These are phyloP conservation scores for Beauveria bassiana DNA, from an alignment of 2,329 filamentous ascomycete genomes.

Conservation along the genomic window DNA sequence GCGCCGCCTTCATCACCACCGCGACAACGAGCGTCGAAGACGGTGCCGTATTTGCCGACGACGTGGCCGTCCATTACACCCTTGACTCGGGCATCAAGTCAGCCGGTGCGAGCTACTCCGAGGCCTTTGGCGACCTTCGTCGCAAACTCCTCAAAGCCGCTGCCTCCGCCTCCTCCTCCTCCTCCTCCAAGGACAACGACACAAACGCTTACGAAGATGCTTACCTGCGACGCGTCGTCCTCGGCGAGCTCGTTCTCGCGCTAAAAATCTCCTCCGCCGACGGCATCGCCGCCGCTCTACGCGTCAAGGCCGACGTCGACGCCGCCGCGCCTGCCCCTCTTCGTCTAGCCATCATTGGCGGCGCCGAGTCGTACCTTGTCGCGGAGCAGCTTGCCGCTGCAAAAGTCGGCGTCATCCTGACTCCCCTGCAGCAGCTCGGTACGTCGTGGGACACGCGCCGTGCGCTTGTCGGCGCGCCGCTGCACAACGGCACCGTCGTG, in stretches of 20 bases:
- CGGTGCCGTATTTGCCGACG: constrained; percentile 44
- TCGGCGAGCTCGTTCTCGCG: constrained; percentile 46
- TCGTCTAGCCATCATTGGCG: constrained; percentile 52
- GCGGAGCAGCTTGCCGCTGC: constrained; percentile 50
- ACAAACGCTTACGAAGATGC: constrained; percentile 37
- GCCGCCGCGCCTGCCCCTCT: constrained; percentile 24
- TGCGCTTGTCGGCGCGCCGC: constrained; percentile 54
- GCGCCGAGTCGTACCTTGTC: constrained; percentile 54
- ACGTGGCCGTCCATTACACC: constrained; percentile 52
- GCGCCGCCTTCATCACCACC: constrained; percentile 49
- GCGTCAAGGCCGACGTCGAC: constrained; percentile 51
- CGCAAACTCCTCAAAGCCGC: constrained; percentile 46
- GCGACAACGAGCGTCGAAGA: constrained; percentile 38
- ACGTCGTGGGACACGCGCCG: constrained; percentile 54
- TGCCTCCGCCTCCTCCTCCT: constrained; percentile 31
- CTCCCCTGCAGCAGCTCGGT: constrained; percentile 49
- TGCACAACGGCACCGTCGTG: constrained; percentile 56
- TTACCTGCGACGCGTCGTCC: constrained; percentile 46
- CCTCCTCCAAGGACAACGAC: constrained; percentile 26
- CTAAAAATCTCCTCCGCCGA: constrained; percentile 57
- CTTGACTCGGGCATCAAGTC: constrained; percentile 32
- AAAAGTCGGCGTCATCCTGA: constrained; percentile 50
- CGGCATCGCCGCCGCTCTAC: constrained; percentile 50
- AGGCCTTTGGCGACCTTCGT: constrained; percentile 43
- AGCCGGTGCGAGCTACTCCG: constrained; percentile 46